Evolutionary conservation across 306 rosid genomes (phyloP).

Genomic region (Pyrus betulifolia): DNA sequence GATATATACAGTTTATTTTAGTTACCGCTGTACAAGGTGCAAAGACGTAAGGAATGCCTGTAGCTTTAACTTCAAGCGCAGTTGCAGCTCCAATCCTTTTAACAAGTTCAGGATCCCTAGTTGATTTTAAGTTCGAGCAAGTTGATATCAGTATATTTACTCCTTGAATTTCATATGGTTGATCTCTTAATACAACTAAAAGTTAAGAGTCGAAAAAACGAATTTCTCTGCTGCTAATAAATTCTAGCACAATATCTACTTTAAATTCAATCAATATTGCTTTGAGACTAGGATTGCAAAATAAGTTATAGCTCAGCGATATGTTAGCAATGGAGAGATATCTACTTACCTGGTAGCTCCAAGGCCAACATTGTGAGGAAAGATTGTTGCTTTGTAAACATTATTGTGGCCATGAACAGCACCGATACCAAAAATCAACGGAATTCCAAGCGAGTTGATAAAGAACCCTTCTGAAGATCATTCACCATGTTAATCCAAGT

Average conservation of each 20-base stretch:
- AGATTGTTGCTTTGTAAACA: constrained; percentile 27
- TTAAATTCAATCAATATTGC: too few relatives aligned
- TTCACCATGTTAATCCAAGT: constrained; percentile 34
- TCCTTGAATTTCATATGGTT: not conserved
- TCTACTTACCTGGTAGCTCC: constrained; percentile 34
- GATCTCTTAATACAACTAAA: not conserved
- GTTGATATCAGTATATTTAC: not conserved
- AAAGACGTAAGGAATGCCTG: constrained; percentile 31
- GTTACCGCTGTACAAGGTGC: constrained; percentile 38
- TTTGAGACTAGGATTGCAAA: not conserved
- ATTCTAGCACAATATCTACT: too few relatives aligned
- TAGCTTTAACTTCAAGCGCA: constrained; percentile 35
- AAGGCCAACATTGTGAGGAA: constrained; percentile 41
- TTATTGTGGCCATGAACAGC: constrained; percentile 39
- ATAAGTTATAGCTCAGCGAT: not conserved
- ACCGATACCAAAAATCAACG: constrained; percentile 39
- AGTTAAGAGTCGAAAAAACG: too few relatives aligned
- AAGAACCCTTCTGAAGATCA: constrained; percentile 19
- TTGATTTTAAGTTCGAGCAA: not conserved
- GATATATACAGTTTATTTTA: not conserved
- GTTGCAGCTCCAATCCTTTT: constrained; percentile 33
- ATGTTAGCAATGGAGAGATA: not conserved
- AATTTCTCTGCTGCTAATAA: too few relatives aligned
- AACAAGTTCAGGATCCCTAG: constrained; percentile 29
- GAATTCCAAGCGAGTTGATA: constrained; percentile 37